Conservation (phyloP, 1,284 basidiomycete genomes). For the Tilletia indica region DNA sequence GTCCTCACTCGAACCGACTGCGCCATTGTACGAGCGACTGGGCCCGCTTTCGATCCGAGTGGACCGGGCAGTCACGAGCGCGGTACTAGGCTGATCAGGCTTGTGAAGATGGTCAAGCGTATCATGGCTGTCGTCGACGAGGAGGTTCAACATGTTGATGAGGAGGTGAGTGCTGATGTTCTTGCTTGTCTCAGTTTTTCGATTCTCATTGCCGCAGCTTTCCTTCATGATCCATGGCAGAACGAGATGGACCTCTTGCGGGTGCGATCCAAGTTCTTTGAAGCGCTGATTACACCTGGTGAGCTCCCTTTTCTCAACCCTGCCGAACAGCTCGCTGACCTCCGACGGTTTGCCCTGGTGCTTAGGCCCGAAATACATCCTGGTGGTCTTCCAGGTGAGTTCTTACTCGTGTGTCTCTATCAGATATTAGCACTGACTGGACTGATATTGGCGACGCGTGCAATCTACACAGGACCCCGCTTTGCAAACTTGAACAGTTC, state of each 20-base stretch:
- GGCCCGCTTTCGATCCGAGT: not conserved
- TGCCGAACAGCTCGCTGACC: not conserved
- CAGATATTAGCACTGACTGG: not conserved
- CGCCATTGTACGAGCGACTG: not conserved
- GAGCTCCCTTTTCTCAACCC: not conserved
- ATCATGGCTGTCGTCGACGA: conserved; percentile 9
- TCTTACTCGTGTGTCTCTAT: not conserved
- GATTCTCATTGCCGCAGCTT: not conserved
- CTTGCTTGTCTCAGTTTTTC: not conserved
- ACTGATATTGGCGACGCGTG: not conserved
- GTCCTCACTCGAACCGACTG: conserved; percentile 3
- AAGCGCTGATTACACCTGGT: conserved; percentile 1
- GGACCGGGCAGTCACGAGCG: conserved; percentile 6
- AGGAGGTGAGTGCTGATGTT: conserved; percentile 6
- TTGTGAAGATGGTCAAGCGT: conserved; percentile 7
- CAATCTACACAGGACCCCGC: not conserved
- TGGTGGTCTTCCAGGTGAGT: conserved; percentile 14
- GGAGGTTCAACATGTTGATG: not conserved
- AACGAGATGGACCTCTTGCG: not conserved
- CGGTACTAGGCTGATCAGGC: not conserved
- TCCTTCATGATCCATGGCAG: not conserved
- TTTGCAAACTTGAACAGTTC: not conserved
- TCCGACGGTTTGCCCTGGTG: not conserved
- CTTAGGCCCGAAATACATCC: not conserved
- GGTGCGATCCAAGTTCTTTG: not conserved